phyloP scores from a whole-genome alignment of 1,139 yeast genomes.

The Geotrichum fermentans region DNA sequence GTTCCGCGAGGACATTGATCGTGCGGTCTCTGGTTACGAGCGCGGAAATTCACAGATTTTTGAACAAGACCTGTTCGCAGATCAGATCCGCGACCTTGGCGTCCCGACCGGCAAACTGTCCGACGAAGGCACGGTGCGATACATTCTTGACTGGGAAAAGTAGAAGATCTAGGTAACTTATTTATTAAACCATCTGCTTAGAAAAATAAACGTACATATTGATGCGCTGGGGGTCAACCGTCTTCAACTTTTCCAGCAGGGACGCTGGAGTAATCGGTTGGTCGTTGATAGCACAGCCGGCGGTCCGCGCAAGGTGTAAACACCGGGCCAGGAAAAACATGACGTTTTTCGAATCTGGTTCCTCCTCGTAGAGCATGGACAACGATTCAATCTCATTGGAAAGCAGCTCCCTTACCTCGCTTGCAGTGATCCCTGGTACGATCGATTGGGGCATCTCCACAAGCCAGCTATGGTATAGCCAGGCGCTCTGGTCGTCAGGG shows the following conservation, averaged over 20 bases:
- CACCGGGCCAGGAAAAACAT: conserved; percentile 32
- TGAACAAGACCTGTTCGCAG: background rate
- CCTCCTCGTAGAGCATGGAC: conserved; percentile 38
- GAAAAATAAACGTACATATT: conserved; percentile 32
- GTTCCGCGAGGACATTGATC: conserved; percentile 7
- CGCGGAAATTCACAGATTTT: background rate
- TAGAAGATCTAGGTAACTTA: background rate
- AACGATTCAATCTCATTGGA: conserved; percentile 35
- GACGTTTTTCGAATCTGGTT: conserved; percentile 41
- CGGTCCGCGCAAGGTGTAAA: background rate
- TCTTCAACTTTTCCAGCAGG: conserved; percentile 44
- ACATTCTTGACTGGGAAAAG: conserved; percentile 16
- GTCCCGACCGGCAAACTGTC: conserved; percentile 19
- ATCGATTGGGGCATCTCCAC: conserved; percentile 52
- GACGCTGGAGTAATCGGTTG: conserved; percentile 17
- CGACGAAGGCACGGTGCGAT: conserved; percentile 23
- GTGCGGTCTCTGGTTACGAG: conserved; percentile 8
- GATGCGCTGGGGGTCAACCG: conserved; percentile 65
- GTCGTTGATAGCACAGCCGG: background rate
- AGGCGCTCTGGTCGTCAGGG: conserved; percentile 87
- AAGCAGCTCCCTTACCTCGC: conserved; percentile 24
- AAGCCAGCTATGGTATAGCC: conserved; percentile 87
- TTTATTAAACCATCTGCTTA: background rate
- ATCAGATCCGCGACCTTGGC: conserved; percentile 14
- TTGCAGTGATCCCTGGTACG: conserved; percentile 26